Conservation (phyloP, 352 stramenopile genomes). For the Globisporangium rhizosaccharum region DNA sequence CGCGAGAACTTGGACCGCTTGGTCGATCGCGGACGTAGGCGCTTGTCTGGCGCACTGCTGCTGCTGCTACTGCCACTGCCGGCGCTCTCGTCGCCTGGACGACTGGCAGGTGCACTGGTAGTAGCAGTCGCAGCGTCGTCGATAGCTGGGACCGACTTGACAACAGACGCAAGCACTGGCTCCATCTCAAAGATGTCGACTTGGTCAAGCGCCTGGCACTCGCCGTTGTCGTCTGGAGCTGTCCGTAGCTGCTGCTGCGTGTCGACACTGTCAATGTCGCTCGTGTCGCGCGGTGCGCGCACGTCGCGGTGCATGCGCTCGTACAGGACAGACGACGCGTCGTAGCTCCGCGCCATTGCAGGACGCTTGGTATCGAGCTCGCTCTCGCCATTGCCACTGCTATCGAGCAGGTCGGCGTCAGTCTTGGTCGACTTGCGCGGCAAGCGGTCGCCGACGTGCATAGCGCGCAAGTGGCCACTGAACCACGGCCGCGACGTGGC, state of each 20-base stretch:
- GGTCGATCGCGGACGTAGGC: slow-evolving; percentile 8
- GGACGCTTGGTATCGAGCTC: slow-evolving; percentile 6
- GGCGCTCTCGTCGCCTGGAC: neutral
- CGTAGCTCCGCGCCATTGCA: neutral
- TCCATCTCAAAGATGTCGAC: slow-evolving; percentile 15
- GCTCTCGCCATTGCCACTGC: slow-evolving; percentile 1
- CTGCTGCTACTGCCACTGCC: neutral
- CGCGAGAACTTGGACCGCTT: slow-evolving; percentile 56
- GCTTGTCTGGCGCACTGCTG: slow-evolving; percentile 1
- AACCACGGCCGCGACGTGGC: slow-evolving; percentile 44
- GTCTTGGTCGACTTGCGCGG: slow-evolving; percentile 45
- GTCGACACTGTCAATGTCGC: neutral
- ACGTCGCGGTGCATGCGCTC: neutral
- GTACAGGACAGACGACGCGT: neutral
- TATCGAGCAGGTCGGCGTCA: slow-evolving; percentile 12
- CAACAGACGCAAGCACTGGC: slow-evolving; percentile 5
- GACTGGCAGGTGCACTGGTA: neutral
- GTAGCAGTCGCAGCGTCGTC: neutral
- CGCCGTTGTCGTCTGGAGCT: slow-evolving; percentile 5
- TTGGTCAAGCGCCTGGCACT: slow-evolving; percentile 8
- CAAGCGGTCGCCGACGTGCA: slow-evolving; percentile 60
- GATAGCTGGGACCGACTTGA: slow-evolving; percentile 1
- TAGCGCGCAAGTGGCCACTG: slow-evolving; percentile 59
- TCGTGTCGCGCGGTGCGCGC: neutral
- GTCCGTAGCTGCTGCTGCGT: slow-evolving; percentile 4